Evolutionary conservation across 345 rosid species (phyloP).

Genomic region (Conringia planisiliqua): DNA sequence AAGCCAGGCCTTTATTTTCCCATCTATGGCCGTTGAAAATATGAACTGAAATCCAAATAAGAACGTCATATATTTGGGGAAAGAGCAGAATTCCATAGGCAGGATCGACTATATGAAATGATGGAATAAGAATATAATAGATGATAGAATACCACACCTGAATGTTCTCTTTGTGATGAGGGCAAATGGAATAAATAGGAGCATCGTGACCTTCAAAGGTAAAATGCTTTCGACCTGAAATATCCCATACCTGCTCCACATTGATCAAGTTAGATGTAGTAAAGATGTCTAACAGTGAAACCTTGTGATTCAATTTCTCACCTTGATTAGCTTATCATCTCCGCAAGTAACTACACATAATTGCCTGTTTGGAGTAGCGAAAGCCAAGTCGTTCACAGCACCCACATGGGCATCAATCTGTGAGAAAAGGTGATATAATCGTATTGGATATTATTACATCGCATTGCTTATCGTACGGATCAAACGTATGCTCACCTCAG

Average conservation of each 20-base stretch:
- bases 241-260: conserved; percentile 81
- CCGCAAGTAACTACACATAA: conserved; percentile 85
- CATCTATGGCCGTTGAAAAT: conserved; percentile 76
- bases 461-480: background rate
- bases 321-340: conserved; percentile 90
- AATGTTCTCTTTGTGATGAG: conserved; percentile 84
- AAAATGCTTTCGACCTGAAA: conserved; percentile 53
- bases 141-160: conserved; percentile 53
- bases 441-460: conserved; percentile 5
- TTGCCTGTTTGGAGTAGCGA: conserved; percentile 78
- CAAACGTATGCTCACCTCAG: conserved; percentile 45
- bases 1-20: conserved; percentile 89
- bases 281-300: background rate
- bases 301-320: conserved; percentile 11
- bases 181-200: conserved; percentile 80
- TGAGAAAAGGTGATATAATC: conserved; percentile 20
- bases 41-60: conserved; percentile 54
- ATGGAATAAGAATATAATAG: background rate
- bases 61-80: background rate
- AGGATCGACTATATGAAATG: background rate
- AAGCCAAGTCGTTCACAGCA: conserved; percentile 84
- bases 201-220: conserved; percentile 88
- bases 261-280: conserved; percentile 24
- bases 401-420: conserved; percentile 91
- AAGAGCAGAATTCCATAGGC: conserved; percentile 5